Evolutionary conservation across 306 rosid genomes (phyloP).

Genomic region (Medicago arabica): DNA sequence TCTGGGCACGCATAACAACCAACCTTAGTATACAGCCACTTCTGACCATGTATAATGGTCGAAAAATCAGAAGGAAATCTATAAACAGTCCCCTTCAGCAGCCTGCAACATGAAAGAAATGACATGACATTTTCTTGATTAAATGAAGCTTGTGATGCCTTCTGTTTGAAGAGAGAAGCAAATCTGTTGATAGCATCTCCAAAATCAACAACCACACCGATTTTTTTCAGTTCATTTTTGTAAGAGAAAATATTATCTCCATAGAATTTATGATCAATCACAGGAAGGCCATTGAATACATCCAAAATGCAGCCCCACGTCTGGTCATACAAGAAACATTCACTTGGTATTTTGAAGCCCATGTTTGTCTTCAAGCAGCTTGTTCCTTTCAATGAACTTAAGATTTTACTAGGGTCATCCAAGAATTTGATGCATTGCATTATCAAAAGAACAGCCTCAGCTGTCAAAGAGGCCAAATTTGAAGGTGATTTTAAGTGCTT

Average conservation of each 20-base stretch:
- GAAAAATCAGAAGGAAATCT: slow-evolving; percentile 45
- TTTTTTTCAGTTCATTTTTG: slow-evolving; percentile 47
- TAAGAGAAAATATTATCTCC: slow-evolving; percentile 40
- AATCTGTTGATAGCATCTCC: slow-evolving; percentile 52
- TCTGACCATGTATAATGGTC: slow-evolving; percentile 18
- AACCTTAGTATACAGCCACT: slow-evolving; percentile 66
- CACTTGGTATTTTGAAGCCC: slow-evolving; percentile 61
- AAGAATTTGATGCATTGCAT: slow-evolving; percentile 34
- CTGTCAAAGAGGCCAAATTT: slow-evolving; percentile 39
- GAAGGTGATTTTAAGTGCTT: slow-evolving; percentile 59
- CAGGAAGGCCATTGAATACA: slow-evolving; percentile 57
- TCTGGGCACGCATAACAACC: slow-evolving; percentile 53
- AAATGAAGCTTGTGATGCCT: slow-evolving; percentile 43
- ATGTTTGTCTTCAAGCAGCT: slow-evolving; percentile 59
- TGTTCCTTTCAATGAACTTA: slow-evolving; percentile 33
- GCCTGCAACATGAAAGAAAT: slow-evolving; percentile 57
- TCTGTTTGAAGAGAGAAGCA: slow-evolving; percentile 47
- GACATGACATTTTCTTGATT: slow-evolving; percentile 48
- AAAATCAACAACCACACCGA: slow-evolving; percentile 66
- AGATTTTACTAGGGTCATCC: slow-evolving; percentile 26
- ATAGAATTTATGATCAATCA: slow-evolving; percentile 60
- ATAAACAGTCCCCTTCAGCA: slow-evolving; percentile 31
- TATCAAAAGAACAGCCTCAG: slow-evolving; percentile 53
- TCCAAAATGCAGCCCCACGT: slow-evolving; percentile 70
- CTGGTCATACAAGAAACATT: slow-evolving; percentile 57